Evolutionary conservation across 768 basidiomycete genomes (phyloP).

Genomic region (Leccinellum albellum): DNA sequence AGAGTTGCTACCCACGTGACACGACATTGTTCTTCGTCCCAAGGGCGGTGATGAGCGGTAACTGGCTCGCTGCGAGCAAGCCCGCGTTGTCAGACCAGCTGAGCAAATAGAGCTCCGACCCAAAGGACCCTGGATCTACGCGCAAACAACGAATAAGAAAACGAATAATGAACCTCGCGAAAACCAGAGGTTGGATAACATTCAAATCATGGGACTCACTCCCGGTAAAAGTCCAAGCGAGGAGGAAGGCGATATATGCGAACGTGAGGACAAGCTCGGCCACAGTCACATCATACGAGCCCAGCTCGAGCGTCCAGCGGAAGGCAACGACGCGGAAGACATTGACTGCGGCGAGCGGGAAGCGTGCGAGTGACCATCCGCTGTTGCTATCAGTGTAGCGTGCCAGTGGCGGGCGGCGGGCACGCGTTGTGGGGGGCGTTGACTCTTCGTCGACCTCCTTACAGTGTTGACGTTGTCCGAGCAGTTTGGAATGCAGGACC

Average conservation of each 20-base stretch:
- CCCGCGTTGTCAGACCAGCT: constrained; percentile 32
- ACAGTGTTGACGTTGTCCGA: background rate
- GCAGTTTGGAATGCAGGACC: constrained; percentile 19
- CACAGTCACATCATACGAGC: constrained; percentile 36
- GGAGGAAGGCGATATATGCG: constrained; percentile 42
- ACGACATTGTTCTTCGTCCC: constrained; percentile 50
- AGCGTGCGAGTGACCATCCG: constrained; percentile 37
- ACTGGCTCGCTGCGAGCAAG: constrained; percentile 33
- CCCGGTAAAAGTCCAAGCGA: constrained; percentile 42
- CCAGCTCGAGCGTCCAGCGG: constrained; percentile 45
- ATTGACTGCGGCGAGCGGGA: constrained; percentile 38
- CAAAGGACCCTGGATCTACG: constrained; percentile 6
- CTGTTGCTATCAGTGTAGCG: constrained; percentile 11
- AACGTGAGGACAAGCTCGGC: constrained; percentile 46
- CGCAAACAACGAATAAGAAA: background rate
- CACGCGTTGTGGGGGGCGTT: background rate
- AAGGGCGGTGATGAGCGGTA: constrained; percentile 42
- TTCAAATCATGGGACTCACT: constrained; percentile 34
- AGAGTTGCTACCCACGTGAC: constrained; percentile 26
- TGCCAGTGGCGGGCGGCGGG: background rate
- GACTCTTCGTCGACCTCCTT: background rate
- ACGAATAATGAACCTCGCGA: background rate
- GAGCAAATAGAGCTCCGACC: constrained; percentile 5
- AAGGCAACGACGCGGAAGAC: constrained; percentile 48
- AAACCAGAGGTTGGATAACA: background rate